phyloP scores from a whole-genome alignment of 2,329 filamentous ascomycete genomes.

The Stemphylium lycopersici region DNA sequence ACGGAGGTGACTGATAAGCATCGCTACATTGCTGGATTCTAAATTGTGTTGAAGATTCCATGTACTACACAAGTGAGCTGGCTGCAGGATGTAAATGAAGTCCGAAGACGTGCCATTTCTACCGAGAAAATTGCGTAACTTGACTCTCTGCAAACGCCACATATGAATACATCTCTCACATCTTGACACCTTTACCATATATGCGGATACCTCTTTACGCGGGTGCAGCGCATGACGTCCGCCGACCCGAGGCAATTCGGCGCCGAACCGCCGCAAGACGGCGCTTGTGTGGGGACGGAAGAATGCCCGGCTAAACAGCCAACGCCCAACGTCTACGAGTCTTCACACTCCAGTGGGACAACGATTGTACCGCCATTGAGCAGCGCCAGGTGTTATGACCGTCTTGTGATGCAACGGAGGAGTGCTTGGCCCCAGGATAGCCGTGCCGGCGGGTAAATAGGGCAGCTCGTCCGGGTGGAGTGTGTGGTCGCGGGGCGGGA shows the following conservation, averaged over 20 bases:
- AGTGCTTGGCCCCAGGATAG: slow-evolving; percentile 28
- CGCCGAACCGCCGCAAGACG: slow-evolving; percentile 5
- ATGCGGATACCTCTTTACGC: not conserved
- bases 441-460: slow-evolving; percentile 45
- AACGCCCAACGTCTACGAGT: slow-evolving; percentile 12
- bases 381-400: slow-evolving; percentile 20
- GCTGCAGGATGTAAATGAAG: too few species aligned
- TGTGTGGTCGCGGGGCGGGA: slow-evolving; percentile 25
- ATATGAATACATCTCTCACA: not conserved
- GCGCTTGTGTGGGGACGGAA: slow-evolving; percentile 31
- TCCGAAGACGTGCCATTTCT: too few species aligned
- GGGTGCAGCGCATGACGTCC: slow-evolving; percentile 21
- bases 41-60: not conserved
- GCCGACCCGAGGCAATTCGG: slow-evolving; percentile 27
- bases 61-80: not conserved
- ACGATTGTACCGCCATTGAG: slow-evolving; percentile 21
- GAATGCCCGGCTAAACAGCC: slow-evolving; percentile 44
- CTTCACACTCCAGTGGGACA: slow-evolving; percentile 20
- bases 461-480: slow-evolving; percentile 17
- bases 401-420: slow-evolving; percentile 24
- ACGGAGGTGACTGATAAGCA: slow-evolving; percentile 64
- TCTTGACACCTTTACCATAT: not conserved
- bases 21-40: slow-evolving; percentile 56
- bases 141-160: not conserved
- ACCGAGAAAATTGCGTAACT: not conserved